Base-by-base conservation (phyloP, 352 stramenopile species). In the Saprolegnia parasitica region DNA sequence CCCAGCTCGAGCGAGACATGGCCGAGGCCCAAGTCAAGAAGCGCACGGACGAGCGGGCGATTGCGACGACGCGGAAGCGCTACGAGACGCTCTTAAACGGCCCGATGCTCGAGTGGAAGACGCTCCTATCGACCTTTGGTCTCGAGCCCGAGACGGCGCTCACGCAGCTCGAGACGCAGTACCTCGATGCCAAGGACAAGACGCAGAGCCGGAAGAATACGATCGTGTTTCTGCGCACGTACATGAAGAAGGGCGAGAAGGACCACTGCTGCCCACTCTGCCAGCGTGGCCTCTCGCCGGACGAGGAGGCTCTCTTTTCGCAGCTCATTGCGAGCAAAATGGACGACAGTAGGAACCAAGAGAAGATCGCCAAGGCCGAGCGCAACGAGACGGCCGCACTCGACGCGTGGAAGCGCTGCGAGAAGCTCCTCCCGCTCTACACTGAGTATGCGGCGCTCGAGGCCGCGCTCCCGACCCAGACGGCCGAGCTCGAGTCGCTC, bases 131-230 rank as follows among this genome's bases (percentile, higher is more conserved):
- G 16, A 21, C 20, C 11, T 35, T 29, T 65, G 39, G n/a, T 11
- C 32, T 67, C 5, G 74, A 81, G 45, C 81, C 84, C 8, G 83
- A 93, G 37, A 64, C 68, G 5, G 78, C 77, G 10, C 52, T 92
- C 5, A 72, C 79, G 20, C 71, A 80, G 32, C 76, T 86, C 5
- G 82, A 95, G 55, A 80, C 79, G 29, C 57, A 65, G 39, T 93
- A 93, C 52, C 78, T 90, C 64, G 80, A 90, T 32, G 84, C 86
- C 0, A 95, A 95, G 66, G 84, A 92, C 71, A 95, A 91, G 68
- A 87, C 87, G 0, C 55, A 87, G 52, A 81, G 83, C 26, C 87
- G 76, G 56, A 95, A 87, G 68, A 93, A 90, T 58, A 91, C 88
- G 47, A 81, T 93, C 56, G 83, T 81, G 65, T 95, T 95, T 35